Conservation (phyloP, 495 filamentous ascomycete genomes). For the Rostrohypoxylon terebratum region DNA sequence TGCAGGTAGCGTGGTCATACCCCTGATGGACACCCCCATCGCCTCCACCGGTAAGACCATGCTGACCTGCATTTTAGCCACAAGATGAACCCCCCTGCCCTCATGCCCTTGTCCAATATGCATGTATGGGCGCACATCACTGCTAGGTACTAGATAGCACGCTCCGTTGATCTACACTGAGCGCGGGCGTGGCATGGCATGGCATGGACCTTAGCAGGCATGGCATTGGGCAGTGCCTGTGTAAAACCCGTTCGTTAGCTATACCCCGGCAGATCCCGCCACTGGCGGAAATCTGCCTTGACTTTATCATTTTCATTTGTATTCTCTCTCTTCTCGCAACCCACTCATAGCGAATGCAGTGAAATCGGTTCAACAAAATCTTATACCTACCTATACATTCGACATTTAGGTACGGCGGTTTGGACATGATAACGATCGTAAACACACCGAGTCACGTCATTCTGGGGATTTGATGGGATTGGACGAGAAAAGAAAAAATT, state of each 20-base stretch:
- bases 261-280: conserved; percentile 44
- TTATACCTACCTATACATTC: conserved; percentile 23
- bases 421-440: conserved; percentile 27
- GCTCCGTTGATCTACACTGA: conserved; percentile 44
- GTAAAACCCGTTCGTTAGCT: conserved; percentile 35
- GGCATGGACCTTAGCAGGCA: conserved; percentile 35
- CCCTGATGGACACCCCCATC: conserved; percentile 33
- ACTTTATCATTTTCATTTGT: conserved; percentile 35
- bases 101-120: conserved; percentile 29
- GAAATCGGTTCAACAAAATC: conserved; percentile 22
- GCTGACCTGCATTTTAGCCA: conserved; percentile 50
- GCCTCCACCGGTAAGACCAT: conserved; percentile 38
- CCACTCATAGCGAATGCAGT: not conserved
- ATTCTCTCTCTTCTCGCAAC: conserved; percentile 34
- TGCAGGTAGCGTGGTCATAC: conserved; percentile 41
- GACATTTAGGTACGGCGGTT: conserved; percentile 31
- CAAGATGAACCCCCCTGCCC: conserved; percentile 29
- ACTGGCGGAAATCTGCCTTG: conserved; percentile 36
- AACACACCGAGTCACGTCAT: conserved; percentile 18
- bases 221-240: conserved; percentile 38
- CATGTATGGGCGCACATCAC: conserved; percentile 34
- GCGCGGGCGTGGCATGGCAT: conserved; percentile 35
- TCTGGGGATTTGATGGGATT: conserved; percentile 43
- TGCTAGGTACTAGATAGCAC: conserved; percentile 38
- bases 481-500: conserved; percentile 30